These are phyloP conservation scores for Pholiota conissans DNA, from an alignment of 768 basidiomycete genomes.

Conservation along the genomic window DNA sequence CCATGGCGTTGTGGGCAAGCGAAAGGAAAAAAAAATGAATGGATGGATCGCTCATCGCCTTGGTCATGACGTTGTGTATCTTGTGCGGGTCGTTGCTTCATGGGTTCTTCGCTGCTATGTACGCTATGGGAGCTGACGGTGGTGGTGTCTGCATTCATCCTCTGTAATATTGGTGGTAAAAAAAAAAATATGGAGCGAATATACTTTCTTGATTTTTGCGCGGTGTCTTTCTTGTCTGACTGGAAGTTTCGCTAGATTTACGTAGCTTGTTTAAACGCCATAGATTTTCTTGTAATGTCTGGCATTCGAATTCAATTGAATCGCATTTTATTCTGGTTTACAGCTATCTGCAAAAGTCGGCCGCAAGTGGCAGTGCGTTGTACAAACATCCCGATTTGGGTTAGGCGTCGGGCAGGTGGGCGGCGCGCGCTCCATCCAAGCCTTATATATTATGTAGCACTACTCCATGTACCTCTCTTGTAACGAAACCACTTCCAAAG, in stretches of 20 bases:
- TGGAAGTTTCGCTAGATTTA: not conserved
- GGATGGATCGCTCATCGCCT: not conserved
- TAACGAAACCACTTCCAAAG: no score
- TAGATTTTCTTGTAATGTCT: not conserved
- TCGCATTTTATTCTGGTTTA: no score
- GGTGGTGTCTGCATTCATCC: not conserved
- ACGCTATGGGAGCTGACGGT: not conserved
- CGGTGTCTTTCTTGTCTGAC: not conserved
- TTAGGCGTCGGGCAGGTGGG: no score
- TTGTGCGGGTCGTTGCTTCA: not conserved
- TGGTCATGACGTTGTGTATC: not conserved
- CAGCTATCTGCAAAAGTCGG: no score
- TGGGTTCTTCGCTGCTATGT: not conserved
- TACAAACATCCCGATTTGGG: no score
- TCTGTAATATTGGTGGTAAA: not conserved
- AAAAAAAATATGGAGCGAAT: not conserved
- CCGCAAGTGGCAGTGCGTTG: no score
- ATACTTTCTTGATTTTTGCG: not conserved
- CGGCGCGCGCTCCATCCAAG: no score
- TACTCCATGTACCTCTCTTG: no score
- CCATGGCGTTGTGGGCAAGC: not conserved
- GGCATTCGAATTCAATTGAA: no score
- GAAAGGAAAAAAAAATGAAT: not conserved
- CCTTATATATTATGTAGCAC: no score
- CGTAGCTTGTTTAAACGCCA: no score